Base-by-base conservation (phyloP, 306 rosid species). In the Astragalus membranaceus region DNA sequence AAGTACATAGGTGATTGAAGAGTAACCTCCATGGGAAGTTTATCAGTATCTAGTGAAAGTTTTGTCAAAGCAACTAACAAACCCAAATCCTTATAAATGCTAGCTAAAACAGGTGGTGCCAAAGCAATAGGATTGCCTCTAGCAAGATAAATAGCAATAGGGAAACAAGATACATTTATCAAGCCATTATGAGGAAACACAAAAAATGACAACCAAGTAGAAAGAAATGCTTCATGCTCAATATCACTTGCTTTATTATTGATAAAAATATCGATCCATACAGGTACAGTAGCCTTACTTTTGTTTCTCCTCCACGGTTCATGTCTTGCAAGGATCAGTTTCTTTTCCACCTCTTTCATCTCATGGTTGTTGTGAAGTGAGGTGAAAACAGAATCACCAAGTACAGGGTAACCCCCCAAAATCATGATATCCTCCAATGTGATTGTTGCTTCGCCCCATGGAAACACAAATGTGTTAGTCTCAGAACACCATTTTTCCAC, bases 201-300 rank as follows among this genome's bases (percentile, higher is more conserved):
- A 74, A 70, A 78, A 33, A 42, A 20, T 3, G 88, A 81, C 13
- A 88, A 72, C 91, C 87, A 86, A 33, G 75, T 13, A 5, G 51
- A 78, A 12, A 88, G 81, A 43, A 88, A 86, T 7, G 85, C 89
- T 61, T 86, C 86, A 16, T 86, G 95, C 79, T 88, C 95, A 46
- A 88, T 7, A 7, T 88, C 89, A 2, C 61, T 75, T 75, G 3
- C 80, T 6, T 80, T 8, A 47, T 75, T 75, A 8, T 80, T 8
- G 43, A 66, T 20, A 49, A 85, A 79, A 42, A 52, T 3, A 26
- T 55, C 43, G 23, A 79, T 50, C 89, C 90, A 85, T 4, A 3
- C n/a, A 0, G 11, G 2, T 7, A 30, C 5, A 0, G 0, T 0
- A 47, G 79, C 59, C 35, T 10, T 32, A 0, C 10, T 5, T 4